Percentiles rank a stretch among this genome's conserved stretches.
Evolutionary conservation across 345 rosid species (phyloP).

Genomic region (Sisymbrium irio): DNA sequence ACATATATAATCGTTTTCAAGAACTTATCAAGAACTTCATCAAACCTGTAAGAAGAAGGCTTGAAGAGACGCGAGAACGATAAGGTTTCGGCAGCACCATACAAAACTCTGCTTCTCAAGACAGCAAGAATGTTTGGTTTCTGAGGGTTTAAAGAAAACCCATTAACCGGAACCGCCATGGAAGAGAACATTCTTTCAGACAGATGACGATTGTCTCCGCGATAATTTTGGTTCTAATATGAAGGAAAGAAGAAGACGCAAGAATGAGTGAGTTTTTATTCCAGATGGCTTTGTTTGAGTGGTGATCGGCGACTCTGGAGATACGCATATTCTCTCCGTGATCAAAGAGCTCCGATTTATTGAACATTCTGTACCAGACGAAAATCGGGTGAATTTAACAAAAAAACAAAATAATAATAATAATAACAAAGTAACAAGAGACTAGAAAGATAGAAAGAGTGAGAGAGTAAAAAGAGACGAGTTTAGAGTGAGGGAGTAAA

Average conservation of each 20-base stretch:
- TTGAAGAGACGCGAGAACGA: slow-evolving; percentile 18
- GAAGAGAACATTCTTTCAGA: slow-evolving; percentile 41
- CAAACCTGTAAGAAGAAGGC: slow-evolving; percentile 38
- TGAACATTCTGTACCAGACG: neutral
- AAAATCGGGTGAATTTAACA: too few species aligned
- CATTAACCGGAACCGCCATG: slow-evolving; percentile 34
- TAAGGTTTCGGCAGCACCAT: neutral
- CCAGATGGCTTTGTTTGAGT: slow-evolving; percentile 16
- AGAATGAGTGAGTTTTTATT: neutral
- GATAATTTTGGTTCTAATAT: neutral
- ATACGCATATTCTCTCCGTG: slow-evolving; percentile 14
- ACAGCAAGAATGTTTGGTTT: slow-evolving; percentile 23
- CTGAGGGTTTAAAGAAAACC: slow-evolving; percentile 33
- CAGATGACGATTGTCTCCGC: neutral
- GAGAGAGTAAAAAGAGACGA: too few species aligned
- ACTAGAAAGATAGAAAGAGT: too few species aligned
- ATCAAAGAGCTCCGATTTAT: neutral
- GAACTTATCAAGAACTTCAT: neutral
- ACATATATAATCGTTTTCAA: neutral
- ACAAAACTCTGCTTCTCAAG: slow-evolving; percentile 6
- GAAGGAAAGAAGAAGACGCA: neutral
- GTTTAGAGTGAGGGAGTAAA: too few species aligned
- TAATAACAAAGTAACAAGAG: too few species aligned
- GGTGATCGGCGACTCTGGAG: slow-evolving; percentile 6
- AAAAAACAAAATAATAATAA: too few species aligned